A percentile compares a stretch with the other conserved stretches of the same genome.
Evolutionary conservation across 495 filamentous ascomycete genomes (phyloP).

Genomic region (Xylaria curta): DNA sequence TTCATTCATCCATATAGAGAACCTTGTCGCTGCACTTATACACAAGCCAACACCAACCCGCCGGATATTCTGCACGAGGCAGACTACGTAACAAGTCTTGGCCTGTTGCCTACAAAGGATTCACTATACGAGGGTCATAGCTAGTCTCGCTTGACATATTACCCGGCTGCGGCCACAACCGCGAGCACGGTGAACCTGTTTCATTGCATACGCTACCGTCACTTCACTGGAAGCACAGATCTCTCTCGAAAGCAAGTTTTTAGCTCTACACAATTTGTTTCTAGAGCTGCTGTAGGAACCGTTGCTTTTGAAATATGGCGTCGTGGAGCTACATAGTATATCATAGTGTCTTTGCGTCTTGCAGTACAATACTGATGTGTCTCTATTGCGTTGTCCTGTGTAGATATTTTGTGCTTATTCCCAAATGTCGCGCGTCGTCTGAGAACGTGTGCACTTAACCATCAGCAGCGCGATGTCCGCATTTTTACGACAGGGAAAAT

Average conservation of each 20-base stretch:
- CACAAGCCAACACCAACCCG: neutral
- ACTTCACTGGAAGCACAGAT: neutral
- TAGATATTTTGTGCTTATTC: too few species aligned
- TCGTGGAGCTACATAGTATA: too few species aligned
- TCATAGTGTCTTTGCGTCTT: too few species aligned
- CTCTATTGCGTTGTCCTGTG: too few species aligned
- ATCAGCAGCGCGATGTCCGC: too few species aligned
- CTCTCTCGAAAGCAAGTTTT: neutral
- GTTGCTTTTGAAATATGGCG: neutral
- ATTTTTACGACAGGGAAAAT: too few species aligned
- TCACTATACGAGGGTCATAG: neutral
- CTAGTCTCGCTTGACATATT: slow-evolving; percentile 2
- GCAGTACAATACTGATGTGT: too few species aligned
- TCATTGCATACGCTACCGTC: neutral
- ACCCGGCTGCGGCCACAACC: slow-evolving; percentile 4
- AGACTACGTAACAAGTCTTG: neutral
- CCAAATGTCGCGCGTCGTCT: too few species aligned
- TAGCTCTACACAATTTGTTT: neutral
- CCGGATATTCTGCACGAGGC: neutral
- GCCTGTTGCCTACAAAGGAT: neutral
- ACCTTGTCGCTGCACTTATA: neutral
- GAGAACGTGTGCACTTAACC: too few species aligned
- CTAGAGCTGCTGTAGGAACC: neutral
- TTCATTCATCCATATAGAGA: neutral
- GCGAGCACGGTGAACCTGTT: neutral